A percentile compares a stretch with the other conserved stretches of the same genome.
Conservation (phyloP, 305 asterid species). For the Fraxinus dipetala region DNA sequence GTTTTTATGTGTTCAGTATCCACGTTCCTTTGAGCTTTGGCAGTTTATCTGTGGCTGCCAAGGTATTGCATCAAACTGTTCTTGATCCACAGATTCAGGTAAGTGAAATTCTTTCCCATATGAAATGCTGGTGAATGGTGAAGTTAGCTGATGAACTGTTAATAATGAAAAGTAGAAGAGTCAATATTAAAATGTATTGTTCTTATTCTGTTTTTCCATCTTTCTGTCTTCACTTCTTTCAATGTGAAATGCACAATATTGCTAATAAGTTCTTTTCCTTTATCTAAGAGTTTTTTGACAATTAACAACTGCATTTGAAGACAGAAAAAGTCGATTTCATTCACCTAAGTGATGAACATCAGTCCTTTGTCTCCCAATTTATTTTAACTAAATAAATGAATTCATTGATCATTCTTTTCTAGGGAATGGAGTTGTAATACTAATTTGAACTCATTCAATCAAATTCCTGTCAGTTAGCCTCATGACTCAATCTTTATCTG, state of each 20-base stretch:
- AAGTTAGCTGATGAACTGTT: slow-evolving; percentile 1
- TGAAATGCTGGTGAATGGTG: slow-evolving; percentile 10
- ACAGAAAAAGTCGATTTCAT: neutral
- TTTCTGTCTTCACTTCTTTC: neutral
- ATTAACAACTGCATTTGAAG: neutral
- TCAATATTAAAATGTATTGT: neutral
- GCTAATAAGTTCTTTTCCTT: neutral
- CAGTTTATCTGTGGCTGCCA: slow-evolving; percentile 62
- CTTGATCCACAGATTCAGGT: slow-evolving; percentile 59
- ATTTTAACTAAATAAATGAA: neutral
- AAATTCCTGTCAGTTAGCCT: neutral
- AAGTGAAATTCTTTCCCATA: slow-evolving; percentile 4
- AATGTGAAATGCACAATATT: neutral
- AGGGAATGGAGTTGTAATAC: neutral
- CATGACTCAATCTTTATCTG: neutral
- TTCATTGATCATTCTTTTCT: neutral
- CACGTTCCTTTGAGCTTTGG: slow-evolving; percentile 92
- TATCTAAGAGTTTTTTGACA: neutral
- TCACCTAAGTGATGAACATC: neutral
- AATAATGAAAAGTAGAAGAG: neutral
- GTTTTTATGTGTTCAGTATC: slow-evolving; percentile 69
- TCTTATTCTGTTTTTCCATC: neutral
- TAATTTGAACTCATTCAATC: neutral
- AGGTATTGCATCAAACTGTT: slow-evolving; percentile 48
- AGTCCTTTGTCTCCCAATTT: neutral